Percentiles rank a stretch among this genome's conserved stretches.
Evolutionary conservation across 2,329 filamentous ascomycete species (phyloP).

Genomic region (Trichocomaceae sp.): DNA sequence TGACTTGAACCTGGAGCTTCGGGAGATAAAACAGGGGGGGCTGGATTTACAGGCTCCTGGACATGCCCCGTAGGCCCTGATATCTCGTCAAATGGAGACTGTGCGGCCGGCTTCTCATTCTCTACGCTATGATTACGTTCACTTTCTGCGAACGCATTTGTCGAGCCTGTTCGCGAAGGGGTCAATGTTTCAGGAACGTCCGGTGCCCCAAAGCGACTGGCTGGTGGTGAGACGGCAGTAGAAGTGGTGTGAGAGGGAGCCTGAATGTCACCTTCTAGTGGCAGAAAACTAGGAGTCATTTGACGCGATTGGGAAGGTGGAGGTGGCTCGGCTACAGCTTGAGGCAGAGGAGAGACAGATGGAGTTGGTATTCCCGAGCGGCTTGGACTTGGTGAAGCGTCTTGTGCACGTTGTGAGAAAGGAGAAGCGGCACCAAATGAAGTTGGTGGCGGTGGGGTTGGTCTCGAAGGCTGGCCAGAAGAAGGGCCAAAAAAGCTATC

Average conservation of each 20-base stretch:
- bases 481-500: slow-evolving; percentile 79
- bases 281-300: slow-evolving; percentile 60
- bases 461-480: slow-evolving; percentile 44
- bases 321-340: slow-evolving; percentile 38
- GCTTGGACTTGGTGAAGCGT: slow-evolving; percentile 37
- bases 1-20: slow-evolving; percentile 8
- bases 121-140: background rate
- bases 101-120: slow-evolving; percentile 12
- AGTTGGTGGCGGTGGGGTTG: slow-evolving; percentile 47
- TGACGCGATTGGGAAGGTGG: slow-evolving; percentile 32
- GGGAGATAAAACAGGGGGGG: slow-evolving; percentile 46
- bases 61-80: slow-evolving; percentile 13
- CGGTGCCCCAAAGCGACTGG: slow-evolving; percentile 53
- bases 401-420: slow-evolving; percentile 33
- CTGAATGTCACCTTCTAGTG: slow-evolving; percentile 53
- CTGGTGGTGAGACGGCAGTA: slow-evolving; percentile 62
- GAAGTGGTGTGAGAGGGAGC: slow-evolving; percentile 69
- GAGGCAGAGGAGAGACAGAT: slow-evolving; percentile 55
- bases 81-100: slow-evolving; percentile 31
- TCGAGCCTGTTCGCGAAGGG: slow-evolving; percentile 22
- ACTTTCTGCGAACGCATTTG: background rate
- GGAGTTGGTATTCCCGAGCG: slow-evolving; percentile 51
- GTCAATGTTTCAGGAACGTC: slow-evolving; percentile 36
- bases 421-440: slow-evolving; percentile 54
- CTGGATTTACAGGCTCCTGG: slow-evolving; percentile 12